Base-by-base conservation (phyloP, 768 basidiomycete genomes). In the Gloeostereum incarnatum region DNA sequence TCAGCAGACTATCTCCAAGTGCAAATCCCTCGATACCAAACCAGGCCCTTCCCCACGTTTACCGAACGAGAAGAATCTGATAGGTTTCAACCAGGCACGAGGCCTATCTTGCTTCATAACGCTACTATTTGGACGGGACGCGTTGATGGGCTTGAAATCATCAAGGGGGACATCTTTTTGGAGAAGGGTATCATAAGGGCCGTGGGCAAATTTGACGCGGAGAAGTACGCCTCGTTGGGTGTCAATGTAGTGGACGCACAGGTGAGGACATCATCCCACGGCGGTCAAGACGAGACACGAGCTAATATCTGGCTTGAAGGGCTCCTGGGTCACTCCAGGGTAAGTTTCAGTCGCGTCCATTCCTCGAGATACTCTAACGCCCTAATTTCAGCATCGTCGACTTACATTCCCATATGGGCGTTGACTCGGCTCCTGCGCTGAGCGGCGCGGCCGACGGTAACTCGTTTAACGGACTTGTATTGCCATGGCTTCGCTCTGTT, bases 261-360 rank as follows among this genome's bases (percentile, higher is more conserved):
- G 27, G 71, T 74, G 1, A 63, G 66, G 7, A n/a, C n/a, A n/a
- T n/a, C n/a, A n/a, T n/a, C n/a, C n/a, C n/a, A n/a, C n/a, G n/a
- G n/a, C n/a, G n/a, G n/a, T n/a, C n/a, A n/a, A n/a, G n/a, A n/a
- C n/a, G n/a, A n/a, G n/a, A n/a, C n/a, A n/a, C n/a, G n/a, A n/a
- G n/a, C n/a, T n/a, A n/a, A n/a, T n/a, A n/a, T n/a, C n/a, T n/a
- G n/a, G n/a, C n/a, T n/a, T n/a, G n/a, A n/a, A n/a, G n/a, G n/a
- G n/a, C n/a, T n/a, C n/a, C n/a, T 80, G 75, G 75, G 62, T 80
- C 8, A 75, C 78, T 1, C 79, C 79, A 14, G 67, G 66, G 13
- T 39, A n/a, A n/a, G n/a, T n/a, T n/a, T n/a, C n/a, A n/a, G n/a
- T n/a, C n/a, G n/a, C n/a, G n/a, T n/a, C n/a, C n/a, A n/a, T n/a